A percentile compares a stretch with the other conserved stretches of the same genome.
These are phyloP conservation scores for Penicillium lividum DNA, from an alignment of 495 filamentous ascomycete species.

Conservation along the genomic window DNA sequence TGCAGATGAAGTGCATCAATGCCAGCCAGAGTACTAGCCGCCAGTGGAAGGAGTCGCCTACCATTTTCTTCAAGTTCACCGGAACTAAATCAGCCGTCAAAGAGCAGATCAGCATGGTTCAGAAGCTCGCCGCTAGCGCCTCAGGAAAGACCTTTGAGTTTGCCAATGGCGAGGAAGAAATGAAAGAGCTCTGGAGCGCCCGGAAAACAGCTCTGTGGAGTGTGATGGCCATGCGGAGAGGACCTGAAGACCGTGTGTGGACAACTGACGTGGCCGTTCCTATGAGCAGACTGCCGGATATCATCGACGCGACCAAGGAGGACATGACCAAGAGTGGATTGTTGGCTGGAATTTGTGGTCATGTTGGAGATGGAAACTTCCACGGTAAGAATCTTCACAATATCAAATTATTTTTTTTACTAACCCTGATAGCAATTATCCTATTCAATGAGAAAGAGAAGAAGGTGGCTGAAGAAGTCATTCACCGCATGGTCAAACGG, in stretches of 20 bases:
- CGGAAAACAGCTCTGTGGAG: constrained; percentile 63
- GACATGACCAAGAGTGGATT: constrained; percentile 58
- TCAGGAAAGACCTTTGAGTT: constrained; percentile 59
- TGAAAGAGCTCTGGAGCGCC: constrained; percentile 61
- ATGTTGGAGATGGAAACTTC: constrained; percentile 70
- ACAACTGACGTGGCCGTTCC: constrained; percentile 69
- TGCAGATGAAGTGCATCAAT: constrained; percentile 69
- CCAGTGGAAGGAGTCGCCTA: constrained; percentile 61
- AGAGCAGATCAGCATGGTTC: constrained; percentile 60
- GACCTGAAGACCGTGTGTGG: constrained; percentile 61
- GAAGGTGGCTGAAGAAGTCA: constrained; percentile 49
- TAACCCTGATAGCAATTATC: constrained; percentile 45
- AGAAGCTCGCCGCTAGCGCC: constrained; percentile 52
- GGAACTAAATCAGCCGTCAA: constrained; percentile 60
- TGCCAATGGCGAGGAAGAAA: constrained; percentile 55
- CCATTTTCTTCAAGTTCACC: constrained; percentile 66
- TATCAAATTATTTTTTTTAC: too few relatives aligned
- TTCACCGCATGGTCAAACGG: constrained; percentile 62
- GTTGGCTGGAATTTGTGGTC: constrained; percentile 63
- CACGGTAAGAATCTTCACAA: constrained; percentile 45
- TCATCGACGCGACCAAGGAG: constrained; percentile 63
- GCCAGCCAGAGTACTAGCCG: constrained; percentile 53
- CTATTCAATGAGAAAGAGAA: constrained; percentile 58
- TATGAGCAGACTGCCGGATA: constrained; percentile 60
- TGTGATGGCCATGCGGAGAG: constrained; percentile 57